Base-by-base conservation (phyloP, 2,329 filamentous ascomycete species). In the Phoma sp. region DNA sequence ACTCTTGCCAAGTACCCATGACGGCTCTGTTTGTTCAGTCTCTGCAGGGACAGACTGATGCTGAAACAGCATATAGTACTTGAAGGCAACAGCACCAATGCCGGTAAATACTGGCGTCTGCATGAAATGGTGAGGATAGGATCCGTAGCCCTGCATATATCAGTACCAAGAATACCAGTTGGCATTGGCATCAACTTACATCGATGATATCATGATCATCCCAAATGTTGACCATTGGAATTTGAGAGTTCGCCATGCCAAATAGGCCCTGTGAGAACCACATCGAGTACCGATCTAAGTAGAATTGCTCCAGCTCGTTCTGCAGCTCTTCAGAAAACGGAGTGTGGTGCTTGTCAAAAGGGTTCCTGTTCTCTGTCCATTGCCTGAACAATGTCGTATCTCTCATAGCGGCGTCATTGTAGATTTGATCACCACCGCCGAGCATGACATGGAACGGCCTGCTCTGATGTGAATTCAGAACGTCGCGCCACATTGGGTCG, bases 61-160 rank as follows among this genome's bases (percentile, higher is more conserved):
- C 74, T 99, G 95, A 78, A 99, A 99, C 7, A 99, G 83, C 87
- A 99, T 89, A 69, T 99, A 99, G 76, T 98, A 99, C 74, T 99
- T 99, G 83, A 95, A 98, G 0, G 93, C 93, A 44, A 98, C 86
- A 33, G 89, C 89, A 2, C 95, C 96, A 7, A 99, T 76, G 0
- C 96, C 95, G 2, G 88, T 89, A 71, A 99, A 96, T 0, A 98
- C 90, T 0, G 91, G 89, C 2, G 90, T 91, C 61, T 84, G 86
- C 91, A 97, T 98, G 68, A 96, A 95, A 62, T 90, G 86, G 62
- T 97, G 85, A 4, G 93, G 88, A 72, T 98, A 99, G 0, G 92
- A 96, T 6, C 95, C 95, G 70, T 89, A 99, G 1, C 96, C 95
- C 75, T 93, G 63, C 11, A 4, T 9, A 14, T 4, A 37, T 72